These are phyloP conservation scores for Epichloe sibirici DNA, from an alignment of 2,329 filamentous ascomycete species.

Conservation along the genomic window DNA sequence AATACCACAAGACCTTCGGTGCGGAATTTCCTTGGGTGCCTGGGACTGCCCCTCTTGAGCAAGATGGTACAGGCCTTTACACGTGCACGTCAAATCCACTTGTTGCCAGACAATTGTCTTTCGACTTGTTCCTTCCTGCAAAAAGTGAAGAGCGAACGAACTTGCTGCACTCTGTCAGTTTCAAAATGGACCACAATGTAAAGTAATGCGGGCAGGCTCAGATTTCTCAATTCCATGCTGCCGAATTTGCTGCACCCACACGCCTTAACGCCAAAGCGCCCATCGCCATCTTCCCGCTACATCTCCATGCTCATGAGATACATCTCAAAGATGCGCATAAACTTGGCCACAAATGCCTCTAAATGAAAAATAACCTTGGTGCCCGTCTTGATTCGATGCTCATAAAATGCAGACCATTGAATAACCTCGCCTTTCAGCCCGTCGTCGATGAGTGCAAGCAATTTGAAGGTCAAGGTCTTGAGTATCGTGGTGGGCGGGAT, in stretches of 20 bases:
- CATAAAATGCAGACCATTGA: constrained; percentile 93
- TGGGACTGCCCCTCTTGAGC: too few relatives aligned
- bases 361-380: constrained; percentile 96
- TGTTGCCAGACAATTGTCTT: too few relatives aligned
- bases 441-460: constrained; percentile 79
- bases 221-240: neutral
- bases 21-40: too few relatives aligned
- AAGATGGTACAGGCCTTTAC: too few relatives aligned
- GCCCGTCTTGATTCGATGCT: constrained; percentile 84
- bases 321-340: constrained; percentile 93
- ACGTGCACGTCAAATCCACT: too few relatives aligned
- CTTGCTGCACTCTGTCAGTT: too few relatives aligned
- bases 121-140: too few relatives aligned
- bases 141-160: too few relatives aligned
- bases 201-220: too few relatives aligned
- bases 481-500: constrained; percentile 91
- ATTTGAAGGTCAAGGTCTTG: constrained; percentile 88
- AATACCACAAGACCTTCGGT: too few relatives aligned
- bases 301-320: constrained; percentile 78
- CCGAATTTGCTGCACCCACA: neutral
- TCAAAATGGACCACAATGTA: too few relatives aligned
- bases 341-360: constrained; percentile 96
- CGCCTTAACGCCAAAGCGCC: neutral
- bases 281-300: constrained; percentile 16
- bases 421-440: constrained; percentile 83